These are phyloP conservation scores for Curvularia eragrostidis DNA, from an alignment of 2,329 filamentous ascomycete species.

Conservation along the genomic window DNA sequence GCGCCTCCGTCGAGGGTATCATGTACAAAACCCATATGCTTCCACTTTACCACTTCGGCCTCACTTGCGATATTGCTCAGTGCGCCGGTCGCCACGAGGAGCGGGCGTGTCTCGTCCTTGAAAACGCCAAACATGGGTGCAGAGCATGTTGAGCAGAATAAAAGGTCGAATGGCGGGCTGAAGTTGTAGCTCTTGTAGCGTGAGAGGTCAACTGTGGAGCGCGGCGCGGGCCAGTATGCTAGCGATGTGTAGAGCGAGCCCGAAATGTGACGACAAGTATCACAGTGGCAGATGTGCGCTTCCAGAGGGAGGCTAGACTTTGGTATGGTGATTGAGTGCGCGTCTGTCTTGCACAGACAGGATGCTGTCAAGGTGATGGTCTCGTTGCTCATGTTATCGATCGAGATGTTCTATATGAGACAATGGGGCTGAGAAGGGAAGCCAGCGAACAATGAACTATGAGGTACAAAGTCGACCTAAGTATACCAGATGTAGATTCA, in stretches of 20 bases:
- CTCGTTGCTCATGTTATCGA: slow-evolving; percentile 21
- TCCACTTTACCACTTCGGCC: slow-evolving; percentile 24
- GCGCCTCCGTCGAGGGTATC: slow-evolving; percentile 63
- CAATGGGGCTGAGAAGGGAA: background rate
- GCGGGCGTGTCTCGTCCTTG: slow-evolving; percentile 21
- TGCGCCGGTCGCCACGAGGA: slow-evolving; percentile 51
- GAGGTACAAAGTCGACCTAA: background rate
- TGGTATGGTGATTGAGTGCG: slow-evolving; percentile 48
- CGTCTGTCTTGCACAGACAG: slow-evolving; percentile 57
- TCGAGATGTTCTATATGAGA: background rate
- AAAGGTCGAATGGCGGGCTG: slow-evolving; percentile 40
- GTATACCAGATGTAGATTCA: background rate
- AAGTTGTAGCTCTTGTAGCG: slow-evolving; percentile 51
- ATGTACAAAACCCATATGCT: slow-evolving; percentile 54
- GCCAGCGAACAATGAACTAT: background rate
- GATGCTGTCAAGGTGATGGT: slow-evolving; percentile 45
- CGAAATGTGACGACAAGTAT: slow-evolving; percentile 57
- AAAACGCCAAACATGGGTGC: slow-evolving; percentile 54
- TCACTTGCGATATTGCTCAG: slow-evolving; percentile 42
- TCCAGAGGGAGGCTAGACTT: slow-evolving; percentile 52
- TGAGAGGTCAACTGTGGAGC: slow-evolving; percentile 36
- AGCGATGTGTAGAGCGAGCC: slow-evolving; percentile 53
- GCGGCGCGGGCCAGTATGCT: slow-evolving; percentile 49
- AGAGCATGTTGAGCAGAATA: slow-evolving; percentile 57
- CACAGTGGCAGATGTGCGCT: slow-evolving; percentile 58